These are phyloP conservation scores for Salix caprea DNA, from an alignment of 345 rosid species.

Conservation along the genomic window DNA sequence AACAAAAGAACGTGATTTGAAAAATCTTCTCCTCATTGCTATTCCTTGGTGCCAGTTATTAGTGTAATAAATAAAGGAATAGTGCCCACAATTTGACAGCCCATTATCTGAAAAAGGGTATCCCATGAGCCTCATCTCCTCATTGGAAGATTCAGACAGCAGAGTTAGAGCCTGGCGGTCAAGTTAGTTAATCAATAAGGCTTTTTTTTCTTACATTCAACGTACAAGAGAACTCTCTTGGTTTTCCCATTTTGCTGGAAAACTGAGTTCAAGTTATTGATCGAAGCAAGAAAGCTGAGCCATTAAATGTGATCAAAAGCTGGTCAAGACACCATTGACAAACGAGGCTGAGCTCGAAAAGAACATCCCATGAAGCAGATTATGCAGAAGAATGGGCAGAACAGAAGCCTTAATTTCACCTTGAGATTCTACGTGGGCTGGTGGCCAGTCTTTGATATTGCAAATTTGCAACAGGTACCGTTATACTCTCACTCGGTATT, in stretches of 20 bases:
- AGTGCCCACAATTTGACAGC: slow-evolving; percentile 31
- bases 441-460: not conserved
- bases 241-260: not conserved
- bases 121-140: slow-evolving; percentile 15
- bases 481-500: not conserved
- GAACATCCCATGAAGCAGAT: not conserved
- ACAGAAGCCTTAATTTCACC: not conserved
- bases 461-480: slow-evolving; percentile 2
- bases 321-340: not conserved
- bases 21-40: slow-evolving; percentile 16
- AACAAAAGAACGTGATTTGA: slow-evolving; percentile 20
- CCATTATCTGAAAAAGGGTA: slow-evolving; percentile 22
- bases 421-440: not conserved
- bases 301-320: not conserved
- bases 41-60: slow-evolving; percentile 15
- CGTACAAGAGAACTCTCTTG: not conserved
- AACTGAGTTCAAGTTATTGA: not conserved
- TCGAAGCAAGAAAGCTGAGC: not conserved
- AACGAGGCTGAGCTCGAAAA: not conserved
- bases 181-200: not conserved
- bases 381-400: not conserved
- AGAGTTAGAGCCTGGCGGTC: not conserved
- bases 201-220: not conserved
- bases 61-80: slow-evolving; percentile 18
- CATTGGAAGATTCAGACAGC: not conserved